Evolutionary conservation across 2,329 filamentous ascomycete genomes (phyloP).

Genomic region (Botryosphaeria agaves): DNA sequence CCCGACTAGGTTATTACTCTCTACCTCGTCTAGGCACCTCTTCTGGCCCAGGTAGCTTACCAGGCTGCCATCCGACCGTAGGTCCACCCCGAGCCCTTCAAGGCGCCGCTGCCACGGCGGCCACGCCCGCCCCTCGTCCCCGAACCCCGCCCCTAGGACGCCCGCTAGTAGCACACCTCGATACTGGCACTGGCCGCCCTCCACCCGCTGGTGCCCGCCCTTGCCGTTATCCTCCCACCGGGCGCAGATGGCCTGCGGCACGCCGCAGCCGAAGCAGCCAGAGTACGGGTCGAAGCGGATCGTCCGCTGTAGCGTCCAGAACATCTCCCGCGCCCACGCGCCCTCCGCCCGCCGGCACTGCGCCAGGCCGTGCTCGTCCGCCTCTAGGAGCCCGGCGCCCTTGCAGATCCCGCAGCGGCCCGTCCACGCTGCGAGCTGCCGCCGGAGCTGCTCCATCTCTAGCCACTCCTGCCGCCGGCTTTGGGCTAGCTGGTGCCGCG

Average conservation of each 20-base stretch:
- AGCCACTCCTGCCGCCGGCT: neutral
- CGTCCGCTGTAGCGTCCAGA: neutral
- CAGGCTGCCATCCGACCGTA: neutral
- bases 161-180: neutral
- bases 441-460: neutral
- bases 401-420: neutral
- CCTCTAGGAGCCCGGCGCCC: neutral
- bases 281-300: neutral
- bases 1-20: neutral
- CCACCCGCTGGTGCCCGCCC: neutral
- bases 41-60: neutral
- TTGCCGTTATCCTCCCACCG: slow-evolving; percentile 1
- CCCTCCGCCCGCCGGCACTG: neutral
- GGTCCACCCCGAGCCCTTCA: neutral
- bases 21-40: neutral
- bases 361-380: neutral
- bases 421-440: neutral
- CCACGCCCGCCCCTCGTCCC: neutral
- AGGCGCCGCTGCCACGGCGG: neutral
- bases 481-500: neutral
- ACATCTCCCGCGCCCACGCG: neutral
- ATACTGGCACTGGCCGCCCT: neutral
- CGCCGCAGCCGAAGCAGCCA: neutral
- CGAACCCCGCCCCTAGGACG: neutral
- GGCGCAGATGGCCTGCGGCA: neutral